These are phyloP conservation scores for Candolleomyces efflorescens DNA, from an alignment of 768 basidiomycete genomes.

Conservation along the genomic window DNA sequence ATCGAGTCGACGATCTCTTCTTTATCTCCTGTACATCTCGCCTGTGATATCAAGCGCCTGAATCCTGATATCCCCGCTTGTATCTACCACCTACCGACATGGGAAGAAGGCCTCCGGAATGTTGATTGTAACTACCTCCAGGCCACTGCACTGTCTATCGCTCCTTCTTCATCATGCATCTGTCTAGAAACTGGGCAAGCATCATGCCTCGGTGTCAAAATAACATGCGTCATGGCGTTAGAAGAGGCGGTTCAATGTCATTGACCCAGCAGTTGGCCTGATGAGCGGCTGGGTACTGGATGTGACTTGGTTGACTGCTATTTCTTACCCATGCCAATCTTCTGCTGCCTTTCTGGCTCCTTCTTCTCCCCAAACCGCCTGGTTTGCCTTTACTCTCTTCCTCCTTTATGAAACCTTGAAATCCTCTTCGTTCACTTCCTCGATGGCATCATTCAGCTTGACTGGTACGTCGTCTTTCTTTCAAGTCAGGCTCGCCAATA, in stretches of 20 bases:
- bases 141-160: neutral
- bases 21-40: neutral
- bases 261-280: neutral
- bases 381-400: conserved; percentile 17
- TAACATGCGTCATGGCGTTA: neutral
- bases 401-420: conserved; percentile 8
- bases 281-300: neutral
- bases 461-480: conserved; percentile 26
- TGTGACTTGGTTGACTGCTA: neutral
- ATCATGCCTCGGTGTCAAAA: conserved; percentile 1
- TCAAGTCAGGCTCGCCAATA: neutral
- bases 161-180: conserved; percentile 1
- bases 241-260: neutral
- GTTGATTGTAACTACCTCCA: neutral
- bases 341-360: neutral
- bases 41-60: neutral
- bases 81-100: neutral
- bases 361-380: conserved; percentile 13
- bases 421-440: conserved; percentile 23
- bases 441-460: conserved; percentile 45
- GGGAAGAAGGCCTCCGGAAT: neutral
- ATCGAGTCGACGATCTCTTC: neutral
- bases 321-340: neutral
- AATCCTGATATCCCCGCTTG: neutral
- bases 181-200: neutral